Base-by-base conservation (phyloP, 2,329 filamentous ascomycete genomes). In the Parastagonospora nodorum region DNA sequence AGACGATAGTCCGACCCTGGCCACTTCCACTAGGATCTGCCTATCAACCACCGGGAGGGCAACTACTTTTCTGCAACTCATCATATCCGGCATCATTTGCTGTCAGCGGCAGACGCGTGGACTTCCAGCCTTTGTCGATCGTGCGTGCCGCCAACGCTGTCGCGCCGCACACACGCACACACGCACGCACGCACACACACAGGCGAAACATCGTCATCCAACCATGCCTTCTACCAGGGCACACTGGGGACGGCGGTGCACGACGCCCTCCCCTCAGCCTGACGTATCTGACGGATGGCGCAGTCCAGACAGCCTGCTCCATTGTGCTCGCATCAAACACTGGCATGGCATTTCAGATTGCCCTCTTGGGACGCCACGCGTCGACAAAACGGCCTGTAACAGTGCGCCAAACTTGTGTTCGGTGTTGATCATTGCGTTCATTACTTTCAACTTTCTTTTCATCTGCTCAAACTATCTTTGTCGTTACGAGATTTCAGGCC, bases 51-150 rank as follows among this genome's bases (percentile, higher is more conserved):
- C 48, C 49, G 28, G 35, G 50, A 57, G 54, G 45, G 44, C 51
- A 58, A 48, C 60, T 53, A 51, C 38, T 47, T 48, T 52, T 32
- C 58, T 69, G 66, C 66, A 58, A 42, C 45, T 45, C 42, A 37
- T 60, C 57, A 45, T 55, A 56, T 65, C 43, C 29, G 60, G 64
- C 45, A 36, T 31, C 24, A 30, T 43, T 43, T 61, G 54, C 57
- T 49, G 58, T 66, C 61, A 63, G 57, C 56, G 58, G 57, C 57
- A 62, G 52, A 32, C 36, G 39, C 42, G 42, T 40, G 51, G 50
- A 50, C 56, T 45, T 58, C 60, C 52, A 56, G 42, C 51, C 48
- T 32, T 41, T 46, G 47, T 53, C 49, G 50, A 53, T 49, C 45
- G 52, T 55, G 47, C 55, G 57, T 54, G 35, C 40, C 55, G 39